These are phyloP conservation scores for Zasmidium citrigriseum DNA, from an alignment of 2,329 filamentous ascomycete genomes.

Conservation along the genomic window DNA sequence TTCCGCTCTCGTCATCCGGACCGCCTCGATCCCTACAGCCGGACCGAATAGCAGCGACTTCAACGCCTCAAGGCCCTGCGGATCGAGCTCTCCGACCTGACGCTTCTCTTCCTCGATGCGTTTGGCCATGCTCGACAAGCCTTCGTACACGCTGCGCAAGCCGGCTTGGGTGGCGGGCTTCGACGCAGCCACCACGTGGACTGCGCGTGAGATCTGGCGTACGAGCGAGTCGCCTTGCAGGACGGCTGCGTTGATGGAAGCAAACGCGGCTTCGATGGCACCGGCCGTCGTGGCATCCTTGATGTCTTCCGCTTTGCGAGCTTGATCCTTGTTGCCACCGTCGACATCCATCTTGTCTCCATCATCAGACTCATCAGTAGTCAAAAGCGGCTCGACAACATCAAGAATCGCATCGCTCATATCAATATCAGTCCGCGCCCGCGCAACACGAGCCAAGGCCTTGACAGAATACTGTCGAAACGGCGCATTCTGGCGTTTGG, in stretches of 20 bases:
- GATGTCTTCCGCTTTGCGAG: conserved; percentile 28
- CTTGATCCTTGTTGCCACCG: conserved; percentile 35
- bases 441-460: conserved; percentile 72
- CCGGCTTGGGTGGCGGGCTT: conserved; percentile 15
- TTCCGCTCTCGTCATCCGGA: conserved; percentile 32
- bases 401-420: conserved; percentile 67
- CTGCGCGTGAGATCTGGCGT: conserved; percentile 16
- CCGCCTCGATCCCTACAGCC: conserved; percentile 29
- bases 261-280: conserved; percentile 33
- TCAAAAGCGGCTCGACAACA: conserved; percentile 63
- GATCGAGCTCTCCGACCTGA: neutral
- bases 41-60: conserved; percentile 29
- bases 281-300: conserved; percentile 28
- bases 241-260: conserved; percentile 31
- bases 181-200: conserved; percentile 21
- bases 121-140: conserved; percentile 18
- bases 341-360: conserved; percentile 72
- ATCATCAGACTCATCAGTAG: conserved; percentile 53
- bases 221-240: conserved; percentile 18
- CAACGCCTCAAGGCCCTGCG: conserved; percentile 17
- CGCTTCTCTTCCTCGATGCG: conserved; percentile 13
- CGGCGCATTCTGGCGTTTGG: conserved; percentile 83
- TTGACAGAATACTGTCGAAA: conserved; percentile 77
- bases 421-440: conserved; percentile 67
- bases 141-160: conserved; percentile 27